Percentiles rank a stretch among this genome's conserved stretches.
These are phyloP conservation scores for Tricladium varicosporioides DNA, from an alignment of 2,329 filamentous ascomycete species.

Conservation along the genomic window DNA sequence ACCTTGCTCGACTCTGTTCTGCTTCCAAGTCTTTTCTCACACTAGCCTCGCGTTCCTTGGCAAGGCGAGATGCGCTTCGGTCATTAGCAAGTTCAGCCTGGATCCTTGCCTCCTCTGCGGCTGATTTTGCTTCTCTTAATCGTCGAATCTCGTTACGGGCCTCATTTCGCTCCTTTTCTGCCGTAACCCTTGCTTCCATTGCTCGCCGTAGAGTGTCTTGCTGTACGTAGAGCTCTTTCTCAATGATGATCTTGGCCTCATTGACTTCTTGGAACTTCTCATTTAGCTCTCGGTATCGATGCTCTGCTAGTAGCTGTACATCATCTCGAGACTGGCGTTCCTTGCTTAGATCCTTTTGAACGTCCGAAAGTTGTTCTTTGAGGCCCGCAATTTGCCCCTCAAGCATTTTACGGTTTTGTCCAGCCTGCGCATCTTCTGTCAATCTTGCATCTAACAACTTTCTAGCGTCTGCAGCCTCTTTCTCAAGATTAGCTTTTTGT, in stretches of 20 bases:
- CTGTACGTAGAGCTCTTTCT: conserved; percentile 95
- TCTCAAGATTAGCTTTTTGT: conserved; percentile 79
- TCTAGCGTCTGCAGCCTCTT: conserved; percentile 86
- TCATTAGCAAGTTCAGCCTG: conserved; percentile 81
- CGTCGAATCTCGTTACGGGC: conserved; percentile 81
- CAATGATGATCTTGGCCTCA: conserved; percentile 93
- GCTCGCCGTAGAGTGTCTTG: conserved; percentile 87
- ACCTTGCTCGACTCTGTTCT: conserved; percentile 71
- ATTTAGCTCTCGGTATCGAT: conserved; percentile 78
- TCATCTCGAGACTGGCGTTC: conserved; percentile 94
- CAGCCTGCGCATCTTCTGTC: conserved; percentile 83
- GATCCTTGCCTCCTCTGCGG: conserved; percentile 80
- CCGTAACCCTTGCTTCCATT: conserved; percentile 74
- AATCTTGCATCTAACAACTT: conserved; percentile 82
- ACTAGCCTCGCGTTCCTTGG: conserved; percentile 75
- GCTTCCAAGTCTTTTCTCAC: conserved; percentile 78
- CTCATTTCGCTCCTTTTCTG: conserved; percentile 86
- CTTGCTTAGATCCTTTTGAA: conserved; percentile 84
- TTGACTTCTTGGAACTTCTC: conserved; percentile 85
- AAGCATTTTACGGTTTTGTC: conserved; percentile 75
- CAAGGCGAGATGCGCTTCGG: conserved; percentile 71
- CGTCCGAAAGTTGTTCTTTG: conserved; percentile 79
- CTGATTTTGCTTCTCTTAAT: conserved; percentile 78
- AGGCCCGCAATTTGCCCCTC: conserved; percentile 85
- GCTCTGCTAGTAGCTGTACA: conserved; percentile 84